Percentiles rank a stretch among this genome's conserved stretches.
Conservation (phyloP, 441 rosid genomes). For the Melastoma candidum region DNA sequence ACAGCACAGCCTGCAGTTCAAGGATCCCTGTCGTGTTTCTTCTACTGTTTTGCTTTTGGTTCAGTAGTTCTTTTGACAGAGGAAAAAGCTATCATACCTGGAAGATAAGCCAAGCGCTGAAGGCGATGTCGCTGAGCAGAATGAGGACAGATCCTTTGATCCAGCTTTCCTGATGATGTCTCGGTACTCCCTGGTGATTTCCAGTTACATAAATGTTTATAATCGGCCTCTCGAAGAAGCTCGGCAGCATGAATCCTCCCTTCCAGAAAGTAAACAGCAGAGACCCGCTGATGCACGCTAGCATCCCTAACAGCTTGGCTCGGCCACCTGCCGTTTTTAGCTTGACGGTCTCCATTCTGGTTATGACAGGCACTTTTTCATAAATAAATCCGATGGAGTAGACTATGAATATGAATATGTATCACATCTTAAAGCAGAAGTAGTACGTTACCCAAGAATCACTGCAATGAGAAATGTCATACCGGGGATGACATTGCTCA, state of each 20-base stretch:
- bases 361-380: too few relatives aligned
- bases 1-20: slow-evolving; percentile 16
- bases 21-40: too few relatives aligned
- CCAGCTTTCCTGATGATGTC: slow-evolving; percentile 22
- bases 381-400: background rate
- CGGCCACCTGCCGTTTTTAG: slow-evolving; percentile 20
- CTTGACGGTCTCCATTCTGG: slow-evolving; percentile 38
- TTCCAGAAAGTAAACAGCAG: slow-evolving; percentile 42
- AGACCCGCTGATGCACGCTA: slow-evolving; percentile 29
- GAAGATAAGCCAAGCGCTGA: slow-evolving; percentile 37
- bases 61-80: too few relatives aligned
- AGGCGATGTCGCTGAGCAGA: slow-evolving; percentile 27
- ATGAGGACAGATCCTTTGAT: slow-evolving; percentile 34
- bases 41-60: too few relatives aligned
- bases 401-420: background rate
- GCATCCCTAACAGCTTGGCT: slow-evolving; percentile 30
- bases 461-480: slow-evolving; percentile 31
- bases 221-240: slow-evolving; percentile 25
- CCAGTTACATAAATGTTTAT: slow-evolving; percentile 14
- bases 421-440: background rate
- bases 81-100: slow-evolving; percentile 17
- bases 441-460: slow-evolving; percentile 23
- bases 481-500: slow-evolving; percentile 32
- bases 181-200: background rate
- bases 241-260: slow-evolving; percentile 22